Conservation (phyloP, 139 green algal genomes). For the Ettlia oleoabundans region DNA sequence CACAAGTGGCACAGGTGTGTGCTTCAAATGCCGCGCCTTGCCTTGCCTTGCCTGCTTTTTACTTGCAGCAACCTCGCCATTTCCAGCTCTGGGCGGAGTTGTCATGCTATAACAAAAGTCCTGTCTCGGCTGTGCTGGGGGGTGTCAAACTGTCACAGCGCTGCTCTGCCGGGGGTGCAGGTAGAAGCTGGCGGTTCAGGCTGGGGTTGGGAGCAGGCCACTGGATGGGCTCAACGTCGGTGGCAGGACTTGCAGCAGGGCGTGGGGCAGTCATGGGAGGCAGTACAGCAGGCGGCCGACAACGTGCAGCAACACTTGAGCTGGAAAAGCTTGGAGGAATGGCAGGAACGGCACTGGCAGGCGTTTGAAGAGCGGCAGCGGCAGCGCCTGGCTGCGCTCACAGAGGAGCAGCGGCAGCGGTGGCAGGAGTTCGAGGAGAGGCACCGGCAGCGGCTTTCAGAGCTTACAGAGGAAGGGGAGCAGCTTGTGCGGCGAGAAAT, state of each 20-base stretch:
- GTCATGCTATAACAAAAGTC: too few species aligned
- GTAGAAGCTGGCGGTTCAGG: too few species aligned
- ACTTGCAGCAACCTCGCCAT: too few species aligned
- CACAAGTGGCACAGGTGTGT: too few species aligned
- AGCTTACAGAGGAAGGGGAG: background rate
- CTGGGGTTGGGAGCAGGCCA: background rate
- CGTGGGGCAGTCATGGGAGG: background rate
- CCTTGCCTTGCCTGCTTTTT: too few species aligned
- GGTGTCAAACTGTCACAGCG: too few species aligned
- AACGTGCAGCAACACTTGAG: background rate
- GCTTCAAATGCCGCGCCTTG: too few species aligned
- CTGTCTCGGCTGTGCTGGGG: too few species aligned
- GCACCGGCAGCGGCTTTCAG: background rate
- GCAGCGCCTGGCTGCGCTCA: background rate
- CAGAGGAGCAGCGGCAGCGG: constrained; percentile 21
- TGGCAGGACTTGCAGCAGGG: background rate
- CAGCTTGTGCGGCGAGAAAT: constrained; percentile 4
- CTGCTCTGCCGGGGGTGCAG: too few species aligned
- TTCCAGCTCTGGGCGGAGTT: too few species aligned
- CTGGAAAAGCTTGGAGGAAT: constrained; percentile 6
- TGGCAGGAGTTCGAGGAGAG: background rate
- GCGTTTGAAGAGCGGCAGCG: constrained; percentile 23
- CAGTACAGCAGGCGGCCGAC: background rate
- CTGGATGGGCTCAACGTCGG: background rate
- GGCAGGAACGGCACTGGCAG: constrained; percentile 20